These are phyloP conservation scores for Phialocephala subalpina DNA, from an alignment of 2,329 filamentous ascomycete genomes.

Conservation along the genomic window DNA sequence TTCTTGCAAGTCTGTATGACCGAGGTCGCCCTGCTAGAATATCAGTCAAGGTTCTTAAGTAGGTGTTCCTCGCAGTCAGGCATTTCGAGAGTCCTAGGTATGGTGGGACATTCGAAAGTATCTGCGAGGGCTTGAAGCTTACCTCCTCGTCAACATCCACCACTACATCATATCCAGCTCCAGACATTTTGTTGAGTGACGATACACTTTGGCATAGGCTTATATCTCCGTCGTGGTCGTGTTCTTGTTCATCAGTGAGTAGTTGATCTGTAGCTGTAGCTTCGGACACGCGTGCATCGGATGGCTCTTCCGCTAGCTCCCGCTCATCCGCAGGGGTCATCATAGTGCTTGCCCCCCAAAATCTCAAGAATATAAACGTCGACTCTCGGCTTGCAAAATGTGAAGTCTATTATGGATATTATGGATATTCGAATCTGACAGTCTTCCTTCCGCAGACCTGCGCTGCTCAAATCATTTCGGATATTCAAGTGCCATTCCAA, in stretches of 20 bases:
- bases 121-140: slow-evolving; percentile 30
- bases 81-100: too few relatives aligned
- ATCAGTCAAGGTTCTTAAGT: neutral
- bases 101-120: neutral
- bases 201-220: neutral
- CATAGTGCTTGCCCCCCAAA: neutral
- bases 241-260: neutral
- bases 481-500: neutral
- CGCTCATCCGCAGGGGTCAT: neutral
- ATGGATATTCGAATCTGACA: neutral
- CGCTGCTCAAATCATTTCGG: neutral
- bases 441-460: neutral
- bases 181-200: slow-evolving; percentile 38
- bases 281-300: slow-evolving; percentile 4
- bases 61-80: neutral
- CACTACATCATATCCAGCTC: slow-evolving; percentile 92
- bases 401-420: neutral
- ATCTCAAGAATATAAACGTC: neutral
- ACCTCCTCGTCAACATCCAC: slow-evolving; percentile 98
- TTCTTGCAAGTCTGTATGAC: slow-evolving; percentile 97
- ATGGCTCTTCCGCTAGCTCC: neutral
- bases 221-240: slow-evolving; percentile 8
- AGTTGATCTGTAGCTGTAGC: slow-evolving; percentile 2
- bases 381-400: neutral
- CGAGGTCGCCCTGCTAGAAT: slow-evolving; percentile 89